Evolutionary conservation across 371 early-diverging fungal species (phyloP), one percentile per base, ranked within the genome.

Genomic region (Homolaphlyctis polyrhiza): DNA sequence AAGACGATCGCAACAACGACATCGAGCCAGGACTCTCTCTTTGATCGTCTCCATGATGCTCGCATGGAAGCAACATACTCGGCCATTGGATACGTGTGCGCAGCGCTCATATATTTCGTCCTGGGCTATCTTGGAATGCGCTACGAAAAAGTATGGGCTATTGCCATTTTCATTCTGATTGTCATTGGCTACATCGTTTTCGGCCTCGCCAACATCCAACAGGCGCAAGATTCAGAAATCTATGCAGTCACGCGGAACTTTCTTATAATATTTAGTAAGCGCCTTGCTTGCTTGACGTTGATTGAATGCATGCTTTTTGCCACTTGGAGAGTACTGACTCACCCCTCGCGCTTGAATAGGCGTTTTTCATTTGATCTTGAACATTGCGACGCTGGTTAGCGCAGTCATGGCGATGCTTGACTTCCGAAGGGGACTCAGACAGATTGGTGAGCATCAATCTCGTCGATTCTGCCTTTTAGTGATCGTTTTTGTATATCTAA

Each of bases 91-190:
- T 25, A 60, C 29, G 59, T 16, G 0, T 2, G 48, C 51, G 39
- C 60, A n/a, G 58, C 59, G 16, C 21, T 60, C 14, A 21, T 58
- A 18, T 67, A 63, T 63, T 67, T 62, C 45, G 28, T 35, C 16
- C 30, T 70, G n/a, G 67, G 67, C 1, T 67, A 62, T 58, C 57
- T 35, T 34, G 67, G 63, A 13, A 59, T 67, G 33, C 47, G 35
- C 23, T 21, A 55, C 30, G 57, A 58, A 13, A 49, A 63, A 21
- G 39, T 62, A 16, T 13, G 18, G 30, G 5, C 35, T 30, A 67
- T 67, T 62, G 57, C 48, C 48, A 32, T 25, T 0, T 69, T 69
- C 58, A 57, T 69, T 16, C 43, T 32, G 16, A 21, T 65, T 34
- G 34, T 64, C 13, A 29, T 35, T 0, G 59, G 30, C 1, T 60